Base-by-base conservation (phyloP, 495 filamentous ascomycete genomes). In the Podospora pseudopauciseta region DNA sequence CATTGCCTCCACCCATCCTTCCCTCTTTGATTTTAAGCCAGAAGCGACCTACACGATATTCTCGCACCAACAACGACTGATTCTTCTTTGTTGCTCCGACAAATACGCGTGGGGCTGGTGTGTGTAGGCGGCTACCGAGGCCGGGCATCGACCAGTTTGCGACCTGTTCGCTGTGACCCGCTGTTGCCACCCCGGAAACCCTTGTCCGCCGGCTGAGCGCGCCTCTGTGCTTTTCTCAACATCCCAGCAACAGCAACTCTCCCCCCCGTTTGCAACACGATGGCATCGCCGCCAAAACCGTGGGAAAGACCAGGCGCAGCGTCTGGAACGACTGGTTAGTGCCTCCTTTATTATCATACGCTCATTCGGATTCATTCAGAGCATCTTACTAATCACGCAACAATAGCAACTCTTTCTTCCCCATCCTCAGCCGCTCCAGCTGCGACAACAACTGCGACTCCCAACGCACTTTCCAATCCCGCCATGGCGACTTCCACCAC, bases 211-310 rank as follows among this genome's bases (percentile, higher is more conserved):
- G 30, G n/a, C 23, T 32, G 13, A 63, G 19, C 61, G 32, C 61
- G 32, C 32, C 18, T 18, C 28, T 16, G 13, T 20, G 59, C 27
- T 44, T 63, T 62, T 63, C 61, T 63, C 61, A 32, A 63, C 61
- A 20, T 19, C 55, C 27, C 54, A 57, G 55, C 34, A 28, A 65
- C 54, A 57, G 55, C 34, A 28, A 65, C 28, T 30, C 65, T 23
- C 44, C 39, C 39, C 39, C 18, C 55, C 15, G 49, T 32, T 30
- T 28, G 66, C 34, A 72, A 28, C 19, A 84, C 39, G 39, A 49
- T 85, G 83, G 86, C 88, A 71, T 94, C 94, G 80, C 94, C 94
- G 72, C 94, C 94, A 49, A 98, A 98, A 81, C 94, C 94, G 20
- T 98, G 94, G 94, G 94, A 98, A 81, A 87, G 88, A 77, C 85